Conservation (phyloP, 768 basidiomycete genomes). For the Kwoniella dendrophila region DNA sequence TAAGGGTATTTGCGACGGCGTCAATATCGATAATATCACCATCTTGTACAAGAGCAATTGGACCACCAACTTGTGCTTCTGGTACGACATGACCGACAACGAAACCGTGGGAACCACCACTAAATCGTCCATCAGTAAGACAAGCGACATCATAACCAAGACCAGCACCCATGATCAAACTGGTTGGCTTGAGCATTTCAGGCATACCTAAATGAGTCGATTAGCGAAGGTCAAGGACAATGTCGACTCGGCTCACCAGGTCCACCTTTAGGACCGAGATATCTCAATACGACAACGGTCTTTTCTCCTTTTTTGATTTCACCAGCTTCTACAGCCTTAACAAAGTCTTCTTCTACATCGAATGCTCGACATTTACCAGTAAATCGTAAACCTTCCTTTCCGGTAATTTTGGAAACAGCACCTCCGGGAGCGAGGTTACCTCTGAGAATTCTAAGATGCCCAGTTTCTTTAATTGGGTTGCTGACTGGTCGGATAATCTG, state of each 20-base stretch:
- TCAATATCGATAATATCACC: slow-evolving; percentile 64
- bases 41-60: slow-evolving; percentile 85
- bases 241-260: slow-evolving; percentile 67
- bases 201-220: slow-evolving; percentile 72
- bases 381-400: slow-evolving; percentile 84
- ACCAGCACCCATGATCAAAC: slow-evolving; percentile 97
- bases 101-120: slow-evolving; percentile 96
- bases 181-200: slow-evolving; percentile 98
- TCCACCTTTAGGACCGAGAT: slow-evolving; percentile 95
- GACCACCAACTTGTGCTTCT: slow-evolving; percentile 91
- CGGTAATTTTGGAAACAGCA: slow-evolving; percentile 89
- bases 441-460: slow-evolving; percentile 74
- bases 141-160: slow-evolving; percentile 94
- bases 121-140: slow-evolving; percentile 96
- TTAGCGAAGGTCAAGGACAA: background rate
- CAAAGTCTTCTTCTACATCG: slow-evolving; percentile 84
- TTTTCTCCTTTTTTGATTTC: slow-evolving; percentile 93
- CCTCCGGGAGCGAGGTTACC: slow-evolving; percentile 87
- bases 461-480: slow-evolving; percentile 81
- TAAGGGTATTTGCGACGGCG: slow-evolving; percentile 50
- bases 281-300: slow-evolving; percentile 90
- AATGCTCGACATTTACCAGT: slow-evolving; percentile 90
- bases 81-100: slow-evolving; percentile 91
- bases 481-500: slow-evolving; percentile 72
- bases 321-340: slow-evolving; percentile 81